phyloP scores from a whole-genome alignment of 179 eudicot species.

The Carnegiea gigantea region DNA sequence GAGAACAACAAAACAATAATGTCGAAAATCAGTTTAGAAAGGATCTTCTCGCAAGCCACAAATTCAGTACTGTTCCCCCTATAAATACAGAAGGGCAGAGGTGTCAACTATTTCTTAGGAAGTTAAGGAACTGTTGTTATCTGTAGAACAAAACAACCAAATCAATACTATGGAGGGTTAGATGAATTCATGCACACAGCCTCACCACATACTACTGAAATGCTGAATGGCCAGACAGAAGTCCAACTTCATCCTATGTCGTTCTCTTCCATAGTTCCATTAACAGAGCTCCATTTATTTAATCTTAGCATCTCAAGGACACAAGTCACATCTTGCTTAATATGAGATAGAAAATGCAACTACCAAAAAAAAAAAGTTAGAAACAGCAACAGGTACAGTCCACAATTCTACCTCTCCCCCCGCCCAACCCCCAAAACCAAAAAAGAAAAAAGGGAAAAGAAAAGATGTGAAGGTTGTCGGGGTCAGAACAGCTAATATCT shows the following conservation, averaged over 20 bases:
- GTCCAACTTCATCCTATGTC: background rate
- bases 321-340: background rate
- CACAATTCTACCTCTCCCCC: background rate
- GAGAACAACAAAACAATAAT: background rate
- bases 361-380: background rate
- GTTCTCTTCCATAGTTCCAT: background rate
- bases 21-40: background rate
- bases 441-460: background rate
- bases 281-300: background rate
- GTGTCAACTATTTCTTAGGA: background rate
- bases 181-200: too few species aligned
- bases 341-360: background rate
- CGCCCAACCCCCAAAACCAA: background rate
- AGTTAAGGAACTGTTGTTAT: background rate
- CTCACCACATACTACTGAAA: too few species aligned
- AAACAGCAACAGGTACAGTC: background rate
- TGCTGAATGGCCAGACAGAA: background rate
- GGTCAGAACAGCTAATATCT: constrained; percentile 9
- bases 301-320: background rate
- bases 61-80: background rate
- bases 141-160: background rate
- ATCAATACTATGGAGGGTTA: background rate
- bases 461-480: background rate
- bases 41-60: background rate
- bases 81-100: background rate